Evolutionary conservation across 768 basidiomycete species (phyloP), one percentile per base, ranked within the genome.

Genomic region (Amanita subjunquillea): DNA sequence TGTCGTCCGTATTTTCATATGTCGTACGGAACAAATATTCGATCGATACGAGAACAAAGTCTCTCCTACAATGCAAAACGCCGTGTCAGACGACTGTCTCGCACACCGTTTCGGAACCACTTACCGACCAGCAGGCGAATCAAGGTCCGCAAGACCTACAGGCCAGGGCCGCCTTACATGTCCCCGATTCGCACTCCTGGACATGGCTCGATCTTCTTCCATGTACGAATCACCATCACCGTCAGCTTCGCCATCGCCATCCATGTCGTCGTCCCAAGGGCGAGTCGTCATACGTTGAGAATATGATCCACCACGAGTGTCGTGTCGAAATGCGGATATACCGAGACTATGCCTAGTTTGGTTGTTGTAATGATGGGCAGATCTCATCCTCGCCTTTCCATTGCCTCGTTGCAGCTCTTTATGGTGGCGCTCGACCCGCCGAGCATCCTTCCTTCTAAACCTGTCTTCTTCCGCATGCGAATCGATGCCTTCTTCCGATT

Each of bases 11-110:
- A 13, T 70, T 58, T 55, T 79, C 81, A 65, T 86, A 85, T 23
- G 87, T 86, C 44, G 82, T 80, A 46, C 68, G 62, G 70, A 84
- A 85, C 45, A 89, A 75, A 60, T 86, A 76, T 2, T 71, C 66
- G 47, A 88, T 73, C 27, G 85, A 83, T 23, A 73, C 65, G 59
- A 70, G 72, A 55, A 86, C 72, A 66, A 87, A 88, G 47, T 72
- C 68, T 60, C 76, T 71, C 57, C 83, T 85, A 55, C 17, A 25
- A 9, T 48, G 30, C 8, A 30, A 29, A 20, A 44, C 38, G 42
- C 20, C 17, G 10, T 32, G 13, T 43, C 20, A 43, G 36, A 45
- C n/a, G n/a, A 13, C 4, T 15, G 25, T 44, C 51, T 42, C 20
- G 30, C 36, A 22, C n/a, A 12, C 15, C 17, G 7, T 34, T 27